Evolutionary conservation across 1,139 yeast species (phyloP), one percentile per base, ranked within the genome.

Genomic region (Yamadazyma taylorii): DNA sequence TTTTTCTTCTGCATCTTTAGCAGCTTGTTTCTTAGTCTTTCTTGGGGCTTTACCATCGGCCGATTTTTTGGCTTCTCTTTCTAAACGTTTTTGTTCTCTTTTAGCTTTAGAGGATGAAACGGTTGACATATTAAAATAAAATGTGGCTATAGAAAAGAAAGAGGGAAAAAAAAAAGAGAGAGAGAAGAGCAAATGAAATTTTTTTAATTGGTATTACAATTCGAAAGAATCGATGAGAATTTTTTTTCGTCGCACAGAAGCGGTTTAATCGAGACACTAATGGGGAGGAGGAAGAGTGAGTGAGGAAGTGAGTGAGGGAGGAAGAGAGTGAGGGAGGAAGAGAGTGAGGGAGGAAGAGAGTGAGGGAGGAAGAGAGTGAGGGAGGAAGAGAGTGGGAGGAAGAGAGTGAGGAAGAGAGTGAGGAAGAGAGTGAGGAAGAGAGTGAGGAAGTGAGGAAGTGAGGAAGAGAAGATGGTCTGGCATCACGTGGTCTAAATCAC

Each of bases 51-150:
- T 85, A 57, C 92, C 90, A 40, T 75, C 79, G 40, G 88, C 84
- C 40, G 79, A 76, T 66, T 82, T 84, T 64, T 81, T 81, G 48
- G 77, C 77, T 53, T 71, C 77, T 61, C 71, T 75, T 52, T 69
- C 76, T 52, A 74, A 69, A 54, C 78, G 79, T 65, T 81, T 82
- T 56, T 90, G 95, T 56, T 90, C 97, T 84, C 98, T 87, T 73
- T 90, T 92, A 47, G 97, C 97, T 66, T 92, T 92, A 22, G 97
- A 89, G 50, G 96, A 79, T 39, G 97, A 90, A 57, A 78, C 71
- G 42, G 48, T 39, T 26, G 81, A 75, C 74, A 69, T 69, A 17
- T 30, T 37, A 15, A 8, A 11, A 5, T 6, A 24, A 24, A 24
- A 24, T 24, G n/a, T 11, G 23, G 19, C 24, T 16, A 14, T 10